Evolutionary conservation across 192 early-diverging fungal species (phyloP).

Genomic region (Backusella tarrabulga): DNA sequence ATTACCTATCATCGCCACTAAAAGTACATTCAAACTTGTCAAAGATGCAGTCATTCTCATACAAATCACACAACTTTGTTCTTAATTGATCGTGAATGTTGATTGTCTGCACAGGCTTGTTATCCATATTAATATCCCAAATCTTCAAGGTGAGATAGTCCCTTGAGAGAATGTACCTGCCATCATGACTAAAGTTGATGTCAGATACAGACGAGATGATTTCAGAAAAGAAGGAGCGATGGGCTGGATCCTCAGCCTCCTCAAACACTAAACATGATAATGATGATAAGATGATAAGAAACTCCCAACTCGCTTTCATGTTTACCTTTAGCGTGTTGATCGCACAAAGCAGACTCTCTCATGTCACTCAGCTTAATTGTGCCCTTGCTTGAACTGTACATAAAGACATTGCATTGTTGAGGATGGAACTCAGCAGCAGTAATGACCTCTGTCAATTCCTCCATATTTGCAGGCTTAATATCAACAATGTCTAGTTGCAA

Average conservation of each 20-base stretch:
- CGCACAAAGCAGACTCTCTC: constrained; percentile 93
- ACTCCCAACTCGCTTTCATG: neutral
- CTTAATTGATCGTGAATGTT: constrained; percentile 94
- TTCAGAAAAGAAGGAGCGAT: constrained; percentile 99
- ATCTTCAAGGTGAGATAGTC: constrained; percentile 97
- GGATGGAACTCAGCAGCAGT: constrained; percentile 99
- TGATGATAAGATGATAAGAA: neutral
- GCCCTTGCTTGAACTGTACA: constrained; percentile 98
- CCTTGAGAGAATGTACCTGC: constrained; percentile 94
- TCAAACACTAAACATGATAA: constrained; percentile 69
- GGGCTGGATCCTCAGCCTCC: constrained; percentile 89
- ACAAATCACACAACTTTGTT: constrained; percentile 95
- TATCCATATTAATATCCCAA: constrained; percentile 99
- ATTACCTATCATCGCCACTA: constrained; percentile 88
- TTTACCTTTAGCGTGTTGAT: constrained; percentile 85
- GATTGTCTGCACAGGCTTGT: constrained; percentile 89
- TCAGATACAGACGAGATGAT: constrained; percentile 99
- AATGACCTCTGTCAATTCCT: constrained; percentile 98
- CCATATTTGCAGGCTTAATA: constrained; percentile 99
- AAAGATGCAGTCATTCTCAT: constrained; percentile 99
- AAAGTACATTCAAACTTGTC: constrained; percentile 99
- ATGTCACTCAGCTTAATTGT: constrained; percentile 97
- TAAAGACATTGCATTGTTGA: constrained; percentile 92
- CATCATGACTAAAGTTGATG: constrained; percentile 93
- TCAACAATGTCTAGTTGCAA: constrained; percentile 87